These are phyloP conservation scores for Bonia amplexicaulis DNA, from an alignment of 176 grass and related monocot species.

Conservation along the genomic window DNA sequence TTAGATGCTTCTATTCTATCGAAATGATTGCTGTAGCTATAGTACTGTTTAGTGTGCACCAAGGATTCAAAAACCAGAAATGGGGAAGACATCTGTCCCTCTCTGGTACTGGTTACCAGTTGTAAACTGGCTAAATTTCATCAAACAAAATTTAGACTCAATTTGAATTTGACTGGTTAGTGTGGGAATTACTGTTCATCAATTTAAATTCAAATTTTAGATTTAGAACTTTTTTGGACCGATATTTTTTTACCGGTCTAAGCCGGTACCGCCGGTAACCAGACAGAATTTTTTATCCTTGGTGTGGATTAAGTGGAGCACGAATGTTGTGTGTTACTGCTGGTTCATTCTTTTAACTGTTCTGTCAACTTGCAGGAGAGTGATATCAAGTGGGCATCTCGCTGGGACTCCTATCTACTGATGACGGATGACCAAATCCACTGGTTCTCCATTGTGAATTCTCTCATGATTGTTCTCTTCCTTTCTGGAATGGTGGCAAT, in stretches of 20 bases:
- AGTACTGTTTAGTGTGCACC: not conserved
- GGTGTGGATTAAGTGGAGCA: not conserved
- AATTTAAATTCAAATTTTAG: too few relatives aligned
- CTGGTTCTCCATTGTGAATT: slow-evolving; percentile 97
- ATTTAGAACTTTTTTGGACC: too few relatives aligned
- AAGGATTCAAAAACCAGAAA: too few relatives aligned
- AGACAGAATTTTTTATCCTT: too few relatives aligned
- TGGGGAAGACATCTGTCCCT: too few relatives aligned
- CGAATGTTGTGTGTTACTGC: not conserved
- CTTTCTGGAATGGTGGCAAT: slow-evolving; percentile 95
- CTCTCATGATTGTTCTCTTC: slow-evolving; percentile 94
- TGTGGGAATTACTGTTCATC: too few relatives aligned
- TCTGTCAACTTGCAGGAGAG: slow-evolving; percentile 61
- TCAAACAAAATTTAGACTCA: too few relatives aligned
- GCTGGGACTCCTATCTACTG: slow-evolving; percentile 85
- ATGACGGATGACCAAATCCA: slow-evolving; percentile 95
- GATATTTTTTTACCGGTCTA: too few relatives aligned
- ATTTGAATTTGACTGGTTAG: too few relatives aligned
- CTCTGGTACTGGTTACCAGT: too few relatives aligned
- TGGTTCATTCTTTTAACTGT: slow-evolving; percentile 21
- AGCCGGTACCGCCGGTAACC: too few relatives aligned
- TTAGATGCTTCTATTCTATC: not conserved
- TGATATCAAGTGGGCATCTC: slow-evolving; percentile 93
- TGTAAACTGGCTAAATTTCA: too few relatives aligned
- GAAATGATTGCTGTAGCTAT: not conserved